Evolutionary conservation across 2,329 filamentous ascomycete species (phyloP).

Genomic region (Scleromitrula shiraiana): DNA sequence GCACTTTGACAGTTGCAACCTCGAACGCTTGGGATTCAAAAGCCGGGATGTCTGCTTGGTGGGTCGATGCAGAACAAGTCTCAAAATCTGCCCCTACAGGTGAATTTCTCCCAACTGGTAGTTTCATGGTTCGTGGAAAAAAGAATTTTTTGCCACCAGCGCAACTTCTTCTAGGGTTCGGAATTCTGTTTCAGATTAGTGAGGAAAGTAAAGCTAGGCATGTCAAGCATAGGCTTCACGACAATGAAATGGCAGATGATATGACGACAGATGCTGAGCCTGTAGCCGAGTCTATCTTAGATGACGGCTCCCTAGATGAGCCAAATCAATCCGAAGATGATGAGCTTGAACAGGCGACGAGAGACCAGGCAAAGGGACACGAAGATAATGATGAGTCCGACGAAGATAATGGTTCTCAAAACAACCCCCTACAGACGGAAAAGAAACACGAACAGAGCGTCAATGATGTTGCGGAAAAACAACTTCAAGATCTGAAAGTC

Average conservation of each 20-base stretch:
- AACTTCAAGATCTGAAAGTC: slow-evolving; percentile 16
- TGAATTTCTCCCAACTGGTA: slow-evolving; percentile 70
- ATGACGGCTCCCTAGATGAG: slow-evolving; percentile 13
- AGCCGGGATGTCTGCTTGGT: slow-evolving; percentile 91
- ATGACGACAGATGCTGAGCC: background rate
- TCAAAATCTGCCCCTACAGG: slow-evolving; percentile 75
- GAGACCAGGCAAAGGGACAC: slow-evolving; percentile 15
- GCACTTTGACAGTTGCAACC: slow-evolving; percentile 72
- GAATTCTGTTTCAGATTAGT: slow-evolving; percentile 79
- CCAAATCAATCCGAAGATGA: slow-evolving; percentile 21
- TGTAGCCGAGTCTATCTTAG: background rate
- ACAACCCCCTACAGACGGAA: slow-evolving; percentile 19
- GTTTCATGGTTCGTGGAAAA: slow-evolving; percentile 73
- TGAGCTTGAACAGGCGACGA: slow-evolving; percentile 11
- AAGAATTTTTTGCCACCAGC: slow-evolving; percentile 89
- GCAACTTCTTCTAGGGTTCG: slow-evolving; percentile 80
- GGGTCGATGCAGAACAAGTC: slow-evolving; percentile 85
- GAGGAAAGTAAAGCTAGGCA: slow-evolving; percentile 79
- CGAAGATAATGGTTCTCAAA: slow-evolving; percentile 21
- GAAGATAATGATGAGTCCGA: slow-evolving; percentile 21
- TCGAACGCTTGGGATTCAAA: slow-evolving; percentile 95
- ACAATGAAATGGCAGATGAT: slow-evolving; percentile 17
- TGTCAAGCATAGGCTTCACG: slow-evolving; percentile 60
- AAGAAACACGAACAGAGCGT: slow-evolving; percentile 17
- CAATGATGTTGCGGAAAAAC: slow-evolving; percentile 20